Evolutionary conservation across 2,329 filamentous ascomycete species (phyloP), one percentile per base, ranked within the genome.

Genomic region (Tolypocladium inflatum): DNA sequence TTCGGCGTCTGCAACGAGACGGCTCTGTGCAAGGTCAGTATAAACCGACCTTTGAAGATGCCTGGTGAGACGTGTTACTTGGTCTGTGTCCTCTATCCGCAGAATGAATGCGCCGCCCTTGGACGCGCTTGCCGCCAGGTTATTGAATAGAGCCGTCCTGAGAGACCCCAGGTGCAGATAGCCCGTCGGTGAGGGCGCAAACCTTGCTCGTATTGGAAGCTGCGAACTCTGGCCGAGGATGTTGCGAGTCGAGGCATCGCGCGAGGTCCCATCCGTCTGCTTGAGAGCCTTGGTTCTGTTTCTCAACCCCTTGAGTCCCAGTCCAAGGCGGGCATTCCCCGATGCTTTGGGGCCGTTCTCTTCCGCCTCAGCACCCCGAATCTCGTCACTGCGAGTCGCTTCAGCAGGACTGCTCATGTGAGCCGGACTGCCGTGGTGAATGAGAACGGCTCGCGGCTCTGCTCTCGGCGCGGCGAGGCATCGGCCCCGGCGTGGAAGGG

Each of bases 131-230:
- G 94, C 92, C n/a, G 96, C 80, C 5, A 99, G 77, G 64, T 93
- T 97, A 68, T 96, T 97, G 77, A 91, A 97, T n/a, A 99, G 74
- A 0, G 95, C 95, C 0, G 94, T 99, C 59, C 94, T 82, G 41
- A 99, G 73, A 0, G 92, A 96, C 4, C 94, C 94, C 15, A 99
- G 79, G 73, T 99, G 94, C 30, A 99, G 80, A 66, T 93, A 92
- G 1, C 94, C 94, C 0, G 94, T 99, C 0, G 94, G 94, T 1
- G 94, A 97, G 0, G 94, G 94, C 1, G 95, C 94, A 73, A 99
- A 99, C 53, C 94, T 87, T 21, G 94, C 68, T 37, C 73, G 64
- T 54, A 75, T 72, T 15, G 72, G 72, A 15, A 65, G 58, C 90
- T 70, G 90, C 80, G 59, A 84, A 84, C 64, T 66, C 54, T 74